Conservation (phyloP, 2,329 filamentous ascomycete genomes). For the Xylariaceae sp. region DNA sequence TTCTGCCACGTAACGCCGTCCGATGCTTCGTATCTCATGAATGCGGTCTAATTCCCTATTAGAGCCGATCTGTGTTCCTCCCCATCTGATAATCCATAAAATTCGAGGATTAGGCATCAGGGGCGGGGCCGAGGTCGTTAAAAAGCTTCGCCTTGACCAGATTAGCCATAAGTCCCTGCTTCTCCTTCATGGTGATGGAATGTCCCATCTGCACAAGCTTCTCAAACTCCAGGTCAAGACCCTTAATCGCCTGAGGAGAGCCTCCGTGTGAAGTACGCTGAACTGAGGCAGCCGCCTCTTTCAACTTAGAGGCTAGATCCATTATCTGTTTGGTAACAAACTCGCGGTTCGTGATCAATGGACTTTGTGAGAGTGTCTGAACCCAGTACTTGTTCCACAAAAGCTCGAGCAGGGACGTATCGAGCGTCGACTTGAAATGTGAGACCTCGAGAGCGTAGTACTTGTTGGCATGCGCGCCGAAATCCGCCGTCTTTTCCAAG, state of each 20-base stretch:
- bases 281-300: slow-evolving; percentile 50
- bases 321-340: slow-evolving; percentile 89
- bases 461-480: slow-evolving; percentile 81
- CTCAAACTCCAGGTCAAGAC: slow-evolving; percentile 27
- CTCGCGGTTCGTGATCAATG: slow-evolving; percentile 85
- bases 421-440: slow-evolving; percentile 90
- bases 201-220: slow-evolving; percentile 30
- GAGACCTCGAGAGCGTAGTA: slow-evolving; percentile 92
- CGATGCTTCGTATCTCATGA: slow-evolving; percentile 30
- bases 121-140: slow-evolving; percentile 25
- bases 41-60: neutral
- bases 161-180: slow-evolving; percentile 31
- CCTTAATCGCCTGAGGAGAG: slow-evolving; percentile 10
- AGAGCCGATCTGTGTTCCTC: slow-evolving; percentile 1
- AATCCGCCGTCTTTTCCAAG: slow-evolving; percentile 89
- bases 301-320: slow-evolving; percentile 79
- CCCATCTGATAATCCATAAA: neutral
- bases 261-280: slow-evolving; percentile 31
- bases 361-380: slow-evolving; percentile 85
- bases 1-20: slow-evolving; percentile 27
- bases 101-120: neutral
- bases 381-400: slow-evolving; percentile 99
- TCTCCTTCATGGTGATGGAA: slow-evolving; percentile 32
- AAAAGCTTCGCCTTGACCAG: slow-evolving; percentile 32
- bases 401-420: slow-evolving; percentile 77